Evolutionary conservation across 495 filamentous ascomycete genomes (phyloP), one percentile per base, ranked within the genome.

Genomic region (Penicillium pulvis): DNA sequence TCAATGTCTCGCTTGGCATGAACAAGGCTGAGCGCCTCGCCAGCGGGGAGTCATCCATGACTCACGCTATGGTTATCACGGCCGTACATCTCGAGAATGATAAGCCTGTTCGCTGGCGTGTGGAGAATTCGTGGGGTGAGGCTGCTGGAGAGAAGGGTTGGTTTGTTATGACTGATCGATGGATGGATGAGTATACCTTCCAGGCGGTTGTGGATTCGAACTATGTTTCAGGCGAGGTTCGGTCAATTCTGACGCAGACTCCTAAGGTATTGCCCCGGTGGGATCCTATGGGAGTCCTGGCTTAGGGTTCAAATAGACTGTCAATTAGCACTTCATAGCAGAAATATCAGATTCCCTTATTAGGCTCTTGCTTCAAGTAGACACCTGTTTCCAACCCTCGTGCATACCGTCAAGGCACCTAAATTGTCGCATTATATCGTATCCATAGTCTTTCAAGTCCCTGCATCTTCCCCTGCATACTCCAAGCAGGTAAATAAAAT

Each of bases 31-130:
- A 89, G 50, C 70, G 90, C 0, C 74, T 95, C 14, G 71, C 81
- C 58, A 87, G 85, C 0, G 85, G 88, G 6, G 91, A 94, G 74
- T 85, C 81, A 20, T 75, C 79, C 6, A 93, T 96, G 91, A 96
- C 90, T 8, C 91, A 94, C 65, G 91, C 91, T 0, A 96, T 96
- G 91, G 90, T 94, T 2, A 73, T 96, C 46, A 95, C 90, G 4
- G 92, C 81, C 0, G 91, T 95, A 47, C 90, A 95, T 69, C 59
- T 95, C 9, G 81, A 86, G 53, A 78, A 84, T 36, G 85, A 82
- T 0, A 79, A 82, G 65, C 76, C 86, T 2, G 82, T 89, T 4
- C 76, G 90, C 51, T 95, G 91, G 91, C 74, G 90, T 30, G 90
- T 96, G 47, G 89, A 96, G 79, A 96, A 96, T 63, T 85, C 79